phyloP scores from a whole-genome alignment of 371 early-diverging fungal genomes.

The Rhizopus stolonifer region DNA sequence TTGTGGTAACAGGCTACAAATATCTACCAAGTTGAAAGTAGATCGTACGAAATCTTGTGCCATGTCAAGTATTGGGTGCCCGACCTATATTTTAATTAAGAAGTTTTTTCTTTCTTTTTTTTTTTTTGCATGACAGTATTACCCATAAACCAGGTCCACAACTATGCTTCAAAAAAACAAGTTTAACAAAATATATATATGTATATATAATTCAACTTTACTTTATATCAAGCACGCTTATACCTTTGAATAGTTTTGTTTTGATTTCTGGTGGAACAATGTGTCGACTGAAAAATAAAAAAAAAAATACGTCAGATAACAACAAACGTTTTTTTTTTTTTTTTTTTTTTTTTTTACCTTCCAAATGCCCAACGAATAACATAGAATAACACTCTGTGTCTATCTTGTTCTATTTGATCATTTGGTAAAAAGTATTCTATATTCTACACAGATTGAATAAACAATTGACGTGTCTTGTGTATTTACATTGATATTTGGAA shows the following conservation, averaged over 20 bases:
- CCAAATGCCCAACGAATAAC: conserved; percentile 19
- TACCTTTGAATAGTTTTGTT: conserved; percentile 8
- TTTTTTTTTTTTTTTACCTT: not conserved
- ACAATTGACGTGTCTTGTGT: not conserved
- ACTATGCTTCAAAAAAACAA: not conserved
- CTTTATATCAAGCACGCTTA: conserved; percentile 16
- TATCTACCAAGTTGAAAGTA: conserved; percentile 13
- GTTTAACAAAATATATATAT: not conserved
- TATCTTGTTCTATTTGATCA: conserved; percentile 11
- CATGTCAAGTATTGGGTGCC: conserved; percentile 23
- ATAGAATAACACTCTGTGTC: conserved; percentile 16
- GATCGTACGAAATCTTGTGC: conserved; percentile 19
- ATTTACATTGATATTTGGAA: conserved; percentile 2
- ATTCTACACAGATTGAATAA: not conserved
- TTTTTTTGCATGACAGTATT: conserved; percentile 1
- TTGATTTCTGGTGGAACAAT: conserved; percentile 13
- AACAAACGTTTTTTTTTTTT: not conserved
- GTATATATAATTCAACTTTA: conserved; percentile 1
- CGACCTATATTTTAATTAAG: conserved; percentile 4
- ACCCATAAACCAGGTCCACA: conserved; percentile 28
- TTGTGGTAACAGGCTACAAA: conserved; percentile 3
- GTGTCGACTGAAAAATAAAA: conserved; percentile 13
- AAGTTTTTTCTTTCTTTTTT: too few species aligned
- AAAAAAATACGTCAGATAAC: not conserved
- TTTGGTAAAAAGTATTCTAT: conserved; percentile 7